Evolutionary conservation across 306 rosid species (phyloP).

Genomic region (Lathyrus tuberosus): DNA sequence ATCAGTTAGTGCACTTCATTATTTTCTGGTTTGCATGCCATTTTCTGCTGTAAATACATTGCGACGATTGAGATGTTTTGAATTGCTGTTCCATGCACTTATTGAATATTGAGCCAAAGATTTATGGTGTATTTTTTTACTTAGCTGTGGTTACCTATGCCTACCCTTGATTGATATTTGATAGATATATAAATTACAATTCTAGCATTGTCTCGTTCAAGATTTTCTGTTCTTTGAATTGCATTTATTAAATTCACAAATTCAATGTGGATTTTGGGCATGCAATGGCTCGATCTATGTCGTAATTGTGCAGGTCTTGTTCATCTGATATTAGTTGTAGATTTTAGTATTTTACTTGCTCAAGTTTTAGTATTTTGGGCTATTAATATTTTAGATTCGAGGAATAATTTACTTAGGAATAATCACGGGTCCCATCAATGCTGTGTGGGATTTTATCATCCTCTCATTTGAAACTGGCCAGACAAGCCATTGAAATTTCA

Average conservation of each 20-base stretch:
- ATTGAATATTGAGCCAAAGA: slow-evolving; percentile 58
- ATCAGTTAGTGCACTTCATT: slow-evolving; percentile 47
- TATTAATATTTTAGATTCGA: slow-evolving; percentile 6
- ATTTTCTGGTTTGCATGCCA: slow-evolving; percentile 55
- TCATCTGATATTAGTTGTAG: not conserved
- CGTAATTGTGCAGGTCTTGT: not conserved
- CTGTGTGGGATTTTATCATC: not conserved
- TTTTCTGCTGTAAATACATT: slow-evolving; percentile 69
- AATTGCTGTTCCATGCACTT: slow-evolving; percentile 54
- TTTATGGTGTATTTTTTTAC: slow-evolving; percentile 39
- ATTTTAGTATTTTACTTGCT: slow-evolving; percentile 9
- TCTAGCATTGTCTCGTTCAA: not conserved
- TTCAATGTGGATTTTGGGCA: not conserved
- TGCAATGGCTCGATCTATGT: not conserved
- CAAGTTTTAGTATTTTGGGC: slow-evolving; percentile 16
- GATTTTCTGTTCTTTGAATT: slow-evolving; percentile 2
- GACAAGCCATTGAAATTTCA: slow-evolving; percentile 22
- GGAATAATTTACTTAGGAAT: slow-evolving; percentile 9
- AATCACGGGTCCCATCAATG: not conserved
- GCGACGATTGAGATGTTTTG: slow-evolving; percentile 55
- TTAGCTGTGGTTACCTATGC: slow-evolving; percentile 40
- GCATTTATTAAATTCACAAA: not conserved
- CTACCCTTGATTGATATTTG: slow-evolving; percentile 41
- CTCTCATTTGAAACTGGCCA: slow-evolving; percentile 16
- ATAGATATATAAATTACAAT: slow-evolving; percentile 39